phyloP scores from a whole-genome alignment of 169 alveolate species.

The Plasmodium reichenowi region DNA sequence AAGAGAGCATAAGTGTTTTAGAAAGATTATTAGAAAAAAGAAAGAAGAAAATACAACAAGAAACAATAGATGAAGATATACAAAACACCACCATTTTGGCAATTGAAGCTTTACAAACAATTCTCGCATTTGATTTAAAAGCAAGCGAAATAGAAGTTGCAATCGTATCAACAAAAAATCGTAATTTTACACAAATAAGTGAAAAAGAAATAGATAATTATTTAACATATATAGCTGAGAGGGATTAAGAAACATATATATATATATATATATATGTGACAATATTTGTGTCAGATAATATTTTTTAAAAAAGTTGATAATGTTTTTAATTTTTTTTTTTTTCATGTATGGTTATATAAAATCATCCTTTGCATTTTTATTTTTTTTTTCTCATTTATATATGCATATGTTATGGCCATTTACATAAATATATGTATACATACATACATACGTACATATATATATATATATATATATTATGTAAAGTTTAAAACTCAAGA shows the following conservation, averaged over 20 bases:
- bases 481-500: no score
- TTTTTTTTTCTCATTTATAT: not conserved
- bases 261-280: not conserved
- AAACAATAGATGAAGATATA: constrained; percentile 80
- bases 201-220: constrained; percentile 90
- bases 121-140: constrained; percentile 86
- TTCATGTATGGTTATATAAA: not conserved
- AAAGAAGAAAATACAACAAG: constrained; percentile 79
- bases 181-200: constrained; percentile 89
- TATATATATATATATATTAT: no score
- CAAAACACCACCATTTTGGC: constrained; percentile 83
- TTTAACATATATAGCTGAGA: constrained; percentile 91
- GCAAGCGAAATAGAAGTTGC: constrained; percentile 94
- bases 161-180: constrained; percentile 88
- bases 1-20: constrained; percentile 91
- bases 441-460: not conserved
- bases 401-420: not conserved
- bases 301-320: no score
- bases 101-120: constrained; percentile 82
- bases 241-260: constrained; percentile 77
- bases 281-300: not conserved
- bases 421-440: not conserved
- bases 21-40: constrained; percentile 85
- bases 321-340: not conserved
- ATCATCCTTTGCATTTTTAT: no score